Evolutionary conservation across 768 basidiomycete species (phyloP).

Genomic region (Pisolithus microcarpus): DNA sequence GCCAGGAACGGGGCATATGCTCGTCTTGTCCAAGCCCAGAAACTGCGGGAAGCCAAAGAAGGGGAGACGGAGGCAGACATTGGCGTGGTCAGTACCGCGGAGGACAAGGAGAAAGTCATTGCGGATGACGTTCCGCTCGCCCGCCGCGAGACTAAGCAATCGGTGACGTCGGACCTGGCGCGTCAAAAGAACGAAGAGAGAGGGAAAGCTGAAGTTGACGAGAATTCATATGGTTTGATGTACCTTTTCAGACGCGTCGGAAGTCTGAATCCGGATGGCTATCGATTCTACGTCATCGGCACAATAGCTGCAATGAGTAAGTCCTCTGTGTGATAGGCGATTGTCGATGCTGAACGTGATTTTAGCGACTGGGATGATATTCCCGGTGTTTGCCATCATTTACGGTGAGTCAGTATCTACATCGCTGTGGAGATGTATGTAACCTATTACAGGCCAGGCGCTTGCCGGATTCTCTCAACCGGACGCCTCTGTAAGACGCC

Average conservation of each 20-base stretch:
- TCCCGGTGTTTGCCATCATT: slow-evolving; percentile 67
- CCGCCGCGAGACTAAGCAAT: slow-evolving; percentile 34
- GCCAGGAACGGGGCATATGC: slow-evolving; percentile 57
- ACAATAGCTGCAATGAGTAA: slow-evolving; percentile 42
- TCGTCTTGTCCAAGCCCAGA: slow-evolving; percentile 72
- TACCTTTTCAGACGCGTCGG: slow-evolving; percentile 72
- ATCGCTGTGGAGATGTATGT: no score
- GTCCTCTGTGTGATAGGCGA: background rate
- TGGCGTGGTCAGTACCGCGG: slow-evolving; percentile 10
- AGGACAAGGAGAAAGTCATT: slow-evolving; percentile 48
- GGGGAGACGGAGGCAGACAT: slow-evolving; percentile 18
- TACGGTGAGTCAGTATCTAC: slow-evolving; percentile 32
- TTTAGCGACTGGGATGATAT: slow-evolving; percentile 52
- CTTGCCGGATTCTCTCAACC: background rate
- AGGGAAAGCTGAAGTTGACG: slow-evolving; percentile 23
- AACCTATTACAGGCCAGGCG: background rate
- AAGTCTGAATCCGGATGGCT: slow-evolving; percentile 49
- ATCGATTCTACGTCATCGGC: slow-evolving; percentile 55
- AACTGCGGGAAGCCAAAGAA: slow-evolving; percentile 51
- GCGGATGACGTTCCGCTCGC: slow-evolving; percentile 59
- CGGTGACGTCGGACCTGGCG: slow-evolving; percentile 61
- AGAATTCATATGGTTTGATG: slow-evolving; percentile 37
- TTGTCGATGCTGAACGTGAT: background rate
- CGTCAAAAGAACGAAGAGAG: slow-evolving; percentile 41
- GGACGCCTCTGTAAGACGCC: background rate